Percentiles rank a stretch among this genome's conserved stretches.
These are phyloP conservation scores for Rhamnella rubrinervis DNA, from an alignment of 331 rosid species.

Conservation along the genomic window DNA sequence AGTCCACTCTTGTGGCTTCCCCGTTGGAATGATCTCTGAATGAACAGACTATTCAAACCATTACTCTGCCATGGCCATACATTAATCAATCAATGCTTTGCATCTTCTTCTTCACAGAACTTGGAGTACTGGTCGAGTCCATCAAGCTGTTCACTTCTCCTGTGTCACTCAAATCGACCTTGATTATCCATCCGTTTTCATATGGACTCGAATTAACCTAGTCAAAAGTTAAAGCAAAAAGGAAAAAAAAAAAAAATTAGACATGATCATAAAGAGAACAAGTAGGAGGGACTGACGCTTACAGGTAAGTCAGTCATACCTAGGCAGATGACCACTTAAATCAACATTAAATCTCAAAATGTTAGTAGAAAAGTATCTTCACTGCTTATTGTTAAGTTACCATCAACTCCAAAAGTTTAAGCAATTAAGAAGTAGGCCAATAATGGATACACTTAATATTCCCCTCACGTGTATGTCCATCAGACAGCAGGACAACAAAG, in stretches of 20 bases:
- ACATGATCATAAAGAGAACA: not conserved
- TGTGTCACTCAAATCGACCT: conserved; percentile 58
- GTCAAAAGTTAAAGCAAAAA: not conserved
- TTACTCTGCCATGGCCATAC: not conserved
- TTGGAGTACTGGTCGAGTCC: conserved; percentile 83
- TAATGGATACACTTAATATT: too few species aligned
- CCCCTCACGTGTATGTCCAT: too few species aligned
- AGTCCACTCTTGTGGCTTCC: conserved; percentile 1
- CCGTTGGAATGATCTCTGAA: not conserved
- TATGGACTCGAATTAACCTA: conserved; percentile 86
- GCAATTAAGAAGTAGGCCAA: not conserved
- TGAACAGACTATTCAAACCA: not conserved
- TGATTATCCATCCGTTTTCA: conserved; percentile 82
- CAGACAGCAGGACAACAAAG: too few species aligned
- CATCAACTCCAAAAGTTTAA: not conserved
- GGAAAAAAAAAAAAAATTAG: not conserved
- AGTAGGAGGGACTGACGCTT: not conserved
- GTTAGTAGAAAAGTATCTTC: conserved; percentile 7
- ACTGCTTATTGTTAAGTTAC: not conserved
- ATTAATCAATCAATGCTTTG: conserved; percentile 57
- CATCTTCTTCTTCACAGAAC: conserved; percentile 96
- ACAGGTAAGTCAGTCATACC: not conserved
- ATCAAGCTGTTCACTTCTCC: conserved; percentile 68
- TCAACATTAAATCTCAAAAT: not conserved
- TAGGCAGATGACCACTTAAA: conserved; percentile 1